Evolutionary conservation across 441 rosid genomes (phyloP).

Genomic region (Bocquillonia castaneifolia): DNA sequence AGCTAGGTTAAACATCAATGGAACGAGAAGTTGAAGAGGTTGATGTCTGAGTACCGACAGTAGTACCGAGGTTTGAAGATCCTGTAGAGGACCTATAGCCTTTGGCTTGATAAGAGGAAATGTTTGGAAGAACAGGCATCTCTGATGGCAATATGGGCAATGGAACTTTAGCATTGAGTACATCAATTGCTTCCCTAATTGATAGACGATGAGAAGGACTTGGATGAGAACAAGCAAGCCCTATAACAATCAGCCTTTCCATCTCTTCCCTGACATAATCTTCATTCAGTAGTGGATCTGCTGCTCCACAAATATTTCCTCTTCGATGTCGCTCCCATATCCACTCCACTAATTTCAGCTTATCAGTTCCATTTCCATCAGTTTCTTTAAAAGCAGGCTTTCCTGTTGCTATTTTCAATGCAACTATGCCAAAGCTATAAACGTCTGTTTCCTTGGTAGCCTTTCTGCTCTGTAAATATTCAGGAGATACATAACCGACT

Average conservation of each 20-base stretch:
- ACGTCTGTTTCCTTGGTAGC: slow-evolving; percentile 65
- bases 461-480: slow-evolving; percentile 55
- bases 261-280: slow-evolving; percentile 44
- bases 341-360: slow-evolving; percentile 68
- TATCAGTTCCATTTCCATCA: slow-evolving; percentile 24
- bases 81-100: background rate
- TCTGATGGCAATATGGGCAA: background rate
- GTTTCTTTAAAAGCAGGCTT: slow-evolving; percentile 54
- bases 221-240: slow-evolving; percentile 63
- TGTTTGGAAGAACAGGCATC: background rate
- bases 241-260: slow-evolving; percentile 56
- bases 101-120: too few relatives aligned
- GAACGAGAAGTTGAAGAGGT: background rate
- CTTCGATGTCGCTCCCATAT: slow-evolving; percentile 49
- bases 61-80: background rate
- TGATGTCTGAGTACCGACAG: background rate
- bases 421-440: slow-evolving; percentile 69
- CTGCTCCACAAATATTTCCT: slow-evolving; percentile 52
- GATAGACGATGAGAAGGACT: slow-evolving; percentile 49
- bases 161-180: slow-evolving; percentile 39
- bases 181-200: slow-evolving; percentile 51
- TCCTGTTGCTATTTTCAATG: slow-evolving; percentile 63
- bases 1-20: too few relatives aligned
- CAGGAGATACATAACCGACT: slow-evolving; percentile 73
- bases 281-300: slow-evolving; percentile 44